phyloP scores from a whole-genome alignment of 164 flowering plant species.

The Vitis amurensis region DNA sequence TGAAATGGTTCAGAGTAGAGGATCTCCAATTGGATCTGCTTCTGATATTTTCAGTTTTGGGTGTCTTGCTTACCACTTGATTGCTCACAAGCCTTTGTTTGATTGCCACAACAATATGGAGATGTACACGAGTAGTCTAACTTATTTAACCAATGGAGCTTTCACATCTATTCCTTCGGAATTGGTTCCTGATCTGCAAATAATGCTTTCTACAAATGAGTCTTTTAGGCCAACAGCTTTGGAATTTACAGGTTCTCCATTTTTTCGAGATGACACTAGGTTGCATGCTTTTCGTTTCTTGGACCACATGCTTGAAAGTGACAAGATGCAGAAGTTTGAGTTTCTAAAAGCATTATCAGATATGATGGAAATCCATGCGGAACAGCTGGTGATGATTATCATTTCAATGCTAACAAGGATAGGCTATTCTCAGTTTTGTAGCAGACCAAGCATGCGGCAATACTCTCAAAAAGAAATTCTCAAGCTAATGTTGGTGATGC shows the following conservation, averaged over 20 bases:
- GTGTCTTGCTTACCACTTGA: too few species aligned
- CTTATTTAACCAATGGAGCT: constrained; percentile 77
- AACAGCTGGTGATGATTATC: constrained; percentile 42
- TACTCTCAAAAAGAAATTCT: too few species aligned
- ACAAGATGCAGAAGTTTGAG: constrained; percentile 97
- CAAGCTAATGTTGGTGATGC: too few species aligned
- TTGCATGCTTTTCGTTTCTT: constrained; percentile 98
- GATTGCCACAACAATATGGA: too few species aligned
- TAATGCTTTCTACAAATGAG: constrained; percentile 83
- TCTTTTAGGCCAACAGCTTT: constrained; percentile 79
- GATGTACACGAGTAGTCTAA: too few species aligned
- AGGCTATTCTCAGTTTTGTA: constrained; percentile 82
- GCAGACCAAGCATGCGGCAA: neutral
- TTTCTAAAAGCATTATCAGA: constrained; percentile 91
- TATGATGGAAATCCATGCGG: constrained; percentile 90
- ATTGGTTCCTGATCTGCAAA: constrained; percentile 69
- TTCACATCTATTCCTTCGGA: constrained; percentile 81
- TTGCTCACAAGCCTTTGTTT: too few species aligned
- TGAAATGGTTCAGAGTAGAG: too few species aligned
- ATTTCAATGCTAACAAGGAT: constrained; percentile 8
- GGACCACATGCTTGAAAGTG: constrained; percentile 99
- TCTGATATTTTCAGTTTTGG: too few species aligned
- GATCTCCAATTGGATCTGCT: too few species aligned
- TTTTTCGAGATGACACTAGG: constrained; percentile 93
- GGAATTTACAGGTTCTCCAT: constrained; percentile 94